Conservation (phyloP, 1,284 basidiomycete genomes). For the Leccinum fuscescens region DNA sequence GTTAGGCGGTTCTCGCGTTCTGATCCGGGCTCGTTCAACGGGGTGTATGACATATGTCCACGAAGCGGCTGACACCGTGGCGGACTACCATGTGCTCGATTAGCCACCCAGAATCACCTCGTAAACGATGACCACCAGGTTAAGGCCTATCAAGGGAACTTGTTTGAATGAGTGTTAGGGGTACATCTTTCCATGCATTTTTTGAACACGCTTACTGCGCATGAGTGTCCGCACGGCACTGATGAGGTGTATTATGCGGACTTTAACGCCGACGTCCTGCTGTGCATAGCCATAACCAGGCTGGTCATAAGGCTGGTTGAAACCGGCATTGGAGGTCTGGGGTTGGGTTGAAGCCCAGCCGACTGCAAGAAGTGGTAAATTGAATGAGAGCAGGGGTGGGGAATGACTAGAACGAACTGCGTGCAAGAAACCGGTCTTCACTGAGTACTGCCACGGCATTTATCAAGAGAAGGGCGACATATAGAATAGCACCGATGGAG, state of each 20-base stretch:
- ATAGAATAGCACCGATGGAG: conserved; percentile 64
- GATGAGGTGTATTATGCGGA: conserved; percentile 87
- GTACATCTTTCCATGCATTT: conserved; percentile 9
- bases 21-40: conserved; percentile 7
- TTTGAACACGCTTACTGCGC: conserved; percentile 68
- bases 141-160: conserved; percentile 88
- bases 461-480: conserved; percentile 78
- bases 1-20: conserved; percentile 6
- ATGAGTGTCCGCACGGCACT: conserved; percentile 91
- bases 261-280: conserved; percentile 77
- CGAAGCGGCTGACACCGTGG: conserved; percentile 10
- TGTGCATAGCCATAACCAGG: conserved; percentile 48
- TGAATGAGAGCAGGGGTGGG: conserved; percentile 7
- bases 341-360: conserved; percentile 84
- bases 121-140: conserved; percentile 80
- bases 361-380: conserved; percentile 50
- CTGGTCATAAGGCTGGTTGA: conserved; percentile 68
- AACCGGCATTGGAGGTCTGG: conserved; percentile 53
- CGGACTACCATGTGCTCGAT: conserved; percentile 20
- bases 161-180: conserved; percentile 15
- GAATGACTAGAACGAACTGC: conserved; percentile 60
- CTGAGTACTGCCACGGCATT: conserved; percentile 94
- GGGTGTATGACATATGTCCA: conserved; percentile 9
- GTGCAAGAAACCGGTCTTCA: conserved; percentile 91
- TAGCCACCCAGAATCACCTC: conserved; percentile 66